A percentile compares a stretch with the other conserved stretches of the same genome.
Evolutionary conservation across 2,329 filamentous ascomycete species (phyloP).

Genomic region (Onygenales sp.): DNA sequence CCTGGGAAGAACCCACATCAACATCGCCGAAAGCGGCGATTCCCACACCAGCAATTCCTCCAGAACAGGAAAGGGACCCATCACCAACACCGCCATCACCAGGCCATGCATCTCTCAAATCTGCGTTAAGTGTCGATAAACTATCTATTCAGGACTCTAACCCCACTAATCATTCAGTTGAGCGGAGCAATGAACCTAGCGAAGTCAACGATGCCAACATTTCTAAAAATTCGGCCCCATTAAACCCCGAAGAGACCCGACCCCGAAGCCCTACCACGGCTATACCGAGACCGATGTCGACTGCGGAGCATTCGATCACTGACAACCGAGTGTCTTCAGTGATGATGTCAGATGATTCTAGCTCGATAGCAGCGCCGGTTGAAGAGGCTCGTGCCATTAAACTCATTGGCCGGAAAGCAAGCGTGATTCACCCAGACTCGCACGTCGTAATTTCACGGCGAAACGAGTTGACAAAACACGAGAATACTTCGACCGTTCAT

Average conservation of each 20-base stretch:
- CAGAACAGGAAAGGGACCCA: neutral
- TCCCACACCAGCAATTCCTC: neutral
- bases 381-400: slow-evolving; percentile 1
- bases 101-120: neutral
- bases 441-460: neutral
- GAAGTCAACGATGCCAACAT: too few species aligned
- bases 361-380: neutral
- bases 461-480: neutral
- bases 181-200: too few species aligned
- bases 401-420: neutral
- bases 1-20: neutral
- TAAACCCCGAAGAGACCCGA: neutral
- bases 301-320: neutral
- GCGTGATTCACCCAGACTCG: neutral
- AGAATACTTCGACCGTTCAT: neutral
- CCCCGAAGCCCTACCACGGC: neutral
- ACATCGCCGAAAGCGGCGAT: neutral
- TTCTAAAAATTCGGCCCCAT: too few species aligned
- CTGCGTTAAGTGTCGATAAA: too few species aligned
- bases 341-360: neutral
- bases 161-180: too few species aligned
- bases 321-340: neutral
- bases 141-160: too few species aligned
- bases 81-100: neutral
- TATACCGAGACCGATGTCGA: neutral